Evolutionary conservation across 345 rosid genomes (phyloP).

Genomic region (Eutrema yunnanense): DNA sequence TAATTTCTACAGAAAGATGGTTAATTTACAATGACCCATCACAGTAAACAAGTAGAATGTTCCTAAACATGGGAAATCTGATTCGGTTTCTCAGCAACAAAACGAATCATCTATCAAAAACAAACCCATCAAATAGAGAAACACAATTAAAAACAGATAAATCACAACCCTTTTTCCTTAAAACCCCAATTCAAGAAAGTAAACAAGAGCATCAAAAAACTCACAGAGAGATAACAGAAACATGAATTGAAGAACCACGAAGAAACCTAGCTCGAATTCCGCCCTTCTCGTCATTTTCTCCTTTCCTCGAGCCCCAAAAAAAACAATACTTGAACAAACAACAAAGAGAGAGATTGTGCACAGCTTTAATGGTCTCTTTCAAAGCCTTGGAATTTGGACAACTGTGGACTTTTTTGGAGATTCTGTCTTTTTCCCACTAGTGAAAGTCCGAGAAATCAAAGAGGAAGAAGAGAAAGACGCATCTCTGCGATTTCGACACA

Average conservation of each 20-base stretch:
- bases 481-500: neutral
- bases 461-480: constrained; percentile 3
- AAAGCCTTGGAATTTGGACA: constrained; percentile 21
- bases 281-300: constrained; percentile 15
- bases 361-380: neutral
- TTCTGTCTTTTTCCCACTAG: constrained; percentile 24
- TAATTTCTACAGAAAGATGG: neutral
- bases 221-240: constrained; percentile 24
- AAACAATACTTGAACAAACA: neutral
- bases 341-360: neutral
- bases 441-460: constrained; percentile 8
- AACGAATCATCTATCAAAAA: neutral
- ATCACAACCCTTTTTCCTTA: neutral
- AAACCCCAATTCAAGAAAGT: constrained; percentile 3
- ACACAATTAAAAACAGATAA: constrained; percentile 22
- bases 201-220: constrained; percentile 1
- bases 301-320: neutral
- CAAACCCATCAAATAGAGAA: constrained; percentile 23
- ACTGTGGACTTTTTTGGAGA: neutral
- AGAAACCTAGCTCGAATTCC: constrained; percentile 25
- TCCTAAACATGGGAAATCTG: constrained; percentile 27
- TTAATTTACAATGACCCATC: constrained; percentile 25
- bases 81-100: constrained; percentile 6
- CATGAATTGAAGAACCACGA: constrained; percentile 22
- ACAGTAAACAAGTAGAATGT: constrained; percentile 27